Conservation (phyloP, 192 early-diverging fungal genomes). For the Umbelopsis ramanniana region DNA sequence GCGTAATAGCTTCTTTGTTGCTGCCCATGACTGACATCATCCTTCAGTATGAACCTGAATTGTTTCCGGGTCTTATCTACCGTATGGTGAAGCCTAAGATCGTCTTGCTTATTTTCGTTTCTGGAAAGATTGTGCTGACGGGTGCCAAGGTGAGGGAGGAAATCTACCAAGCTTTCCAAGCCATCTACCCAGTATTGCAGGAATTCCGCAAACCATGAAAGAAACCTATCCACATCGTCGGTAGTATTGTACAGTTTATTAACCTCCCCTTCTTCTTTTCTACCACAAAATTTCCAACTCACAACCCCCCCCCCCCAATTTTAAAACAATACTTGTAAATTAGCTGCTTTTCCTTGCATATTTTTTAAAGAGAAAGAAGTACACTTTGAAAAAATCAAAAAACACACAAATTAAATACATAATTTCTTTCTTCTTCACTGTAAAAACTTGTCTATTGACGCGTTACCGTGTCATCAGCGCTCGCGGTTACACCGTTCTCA, state of each 20-base stretch:
- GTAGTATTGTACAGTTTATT: slow-evolving; percentile 23
- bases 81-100: slow-evolving; percentile 99
- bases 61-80: slow-evolving; percentile 99
- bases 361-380: slow-evolving; percentile 14
- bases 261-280: slow-evolving; percentile 4
- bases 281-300: not conserved
- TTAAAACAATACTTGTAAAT: slow-evolving; percentile 19
- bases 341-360: slow-evolving; percentile 12
- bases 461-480: too few species aligned
- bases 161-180: slow-evolving; percentile 97
- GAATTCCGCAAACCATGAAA: slow-evolving; percentile 80
- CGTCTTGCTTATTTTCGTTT: slow-evolving; percentile 98
- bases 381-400: not conserved
- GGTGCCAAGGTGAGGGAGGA: slow-evolving; percentile 98
- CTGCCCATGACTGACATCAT: not conserved
- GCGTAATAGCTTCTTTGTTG: not conserved
- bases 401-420: slow-evolving; percentile 3
- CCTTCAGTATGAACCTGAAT: slow-evolving; percentile 93
- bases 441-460: too few species aligned
- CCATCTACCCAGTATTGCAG: slow-evolving; percentile 96
- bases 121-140: slow-evolving; percentile 99
- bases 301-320: not conserved
- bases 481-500: too few species aligned
- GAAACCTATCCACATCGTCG: not conserved
- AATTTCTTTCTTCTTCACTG: not conserved